Evolutionary conservation across 1,139 yeast species (phyloP), one percentile per base, ranked within the genome.

Genomic region (Scheffersomyces segobiensis): DNA sequence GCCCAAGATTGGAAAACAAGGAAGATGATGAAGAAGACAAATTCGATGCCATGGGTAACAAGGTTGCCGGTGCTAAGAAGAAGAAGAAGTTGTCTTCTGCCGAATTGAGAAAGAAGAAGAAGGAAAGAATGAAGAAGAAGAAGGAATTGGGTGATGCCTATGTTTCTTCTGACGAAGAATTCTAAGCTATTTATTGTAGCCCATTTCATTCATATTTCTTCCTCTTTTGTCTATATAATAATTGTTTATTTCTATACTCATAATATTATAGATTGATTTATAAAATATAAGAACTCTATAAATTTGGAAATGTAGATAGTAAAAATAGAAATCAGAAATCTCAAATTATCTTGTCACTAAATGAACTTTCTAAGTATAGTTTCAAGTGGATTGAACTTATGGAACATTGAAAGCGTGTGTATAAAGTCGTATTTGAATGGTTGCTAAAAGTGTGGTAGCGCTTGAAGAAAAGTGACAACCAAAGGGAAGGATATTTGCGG

Each of bases 61-160:
- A 95, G 96, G 88, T 95, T 82, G 93, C 92, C 73, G 84, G 90
- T 78, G 92, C 86, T 79, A 92, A 93, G 91, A 95, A 95, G 96
- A 93, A 91, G 89, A 87, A 87, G 83, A 95, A 93, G 91, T 87
- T 95, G 79, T 90, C 98, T 70, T 93, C 98, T 77, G 98, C 99
- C 69, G 99, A 95, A 84, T 87, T 95, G 81, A 91, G 99, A 88
- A 95, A 95, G 97, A 95, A 95, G 97, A 95, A 95, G 98, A 95
- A 95, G 97, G 99, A 95, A 86, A 93, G 99, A 89, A 93, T 95
- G 98, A 92, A 91, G 91, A 95, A 93, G 96, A 95, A 95, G 98
- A 95, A 95, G 97, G 97, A 90, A 82, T 83, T 93, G 80, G 98
- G 98, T 87, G 99, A 95, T 77, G 98, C 96, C 80, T 95, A 95